Base-by-base conservation (phyloP, 73 alveolate species). In the Effrenium voratum region DNA sequence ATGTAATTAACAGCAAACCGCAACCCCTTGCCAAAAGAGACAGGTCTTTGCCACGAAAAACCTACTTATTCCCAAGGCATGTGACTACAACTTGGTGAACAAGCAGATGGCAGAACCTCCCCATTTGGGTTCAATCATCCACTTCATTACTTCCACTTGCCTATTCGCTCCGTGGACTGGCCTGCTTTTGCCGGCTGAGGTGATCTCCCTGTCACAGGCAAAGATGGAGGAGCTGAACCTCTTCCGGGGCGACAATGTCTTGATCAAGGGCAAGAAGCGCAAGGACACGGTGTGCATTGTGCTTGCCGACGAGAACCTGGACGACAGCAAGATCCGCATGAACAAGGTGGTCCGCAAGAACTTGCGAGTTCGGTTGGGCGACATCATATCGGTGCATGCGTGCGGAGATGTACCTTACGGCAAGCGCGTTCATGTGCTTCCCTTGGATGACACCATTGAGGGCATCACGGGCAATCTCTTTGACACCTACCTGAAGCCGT, bases 241-340 rank as follows among this genome's bases (percentile, higher is more conserved):
- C 95, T 99, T 99, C 99, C 99, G 99, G 76, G 99, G 99, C 81
- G 99, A 99, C 95, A 99, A 99, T 34, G 99, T 99, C 59, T 99
- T 99, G 93, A 99, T 99, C 93, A 99, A 99, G 99, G 99, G 99
- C 70, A 99, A 99, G 99, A 99, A 99, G 99, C 99, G 99, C 90
- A 99, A 99, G 99, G 99, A 99, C 93, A 99, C 99, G 70, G 99
- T 99, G 46, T 99, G 99, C 99, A 99, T 99, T 72, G 99, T 99
- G n/a, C 99, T 99, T 47, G 99, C 99, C 40, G 99, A 99, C 50
- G 99, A 99, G 75, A 99, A 99, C 52, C 98, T 99, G 26, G 99
- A 99, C 66, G 99, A 99, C 94, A 99, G 99, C 93, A 99, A 99
- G 97, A 99, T 99, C 93, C 99, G 99, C 98, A 93, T 99, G 99